These are phyloP conservation scores for Vigna trinervia DNA, from an alignment of 306 rosid species.

Conservation along the genomic window DNA sequence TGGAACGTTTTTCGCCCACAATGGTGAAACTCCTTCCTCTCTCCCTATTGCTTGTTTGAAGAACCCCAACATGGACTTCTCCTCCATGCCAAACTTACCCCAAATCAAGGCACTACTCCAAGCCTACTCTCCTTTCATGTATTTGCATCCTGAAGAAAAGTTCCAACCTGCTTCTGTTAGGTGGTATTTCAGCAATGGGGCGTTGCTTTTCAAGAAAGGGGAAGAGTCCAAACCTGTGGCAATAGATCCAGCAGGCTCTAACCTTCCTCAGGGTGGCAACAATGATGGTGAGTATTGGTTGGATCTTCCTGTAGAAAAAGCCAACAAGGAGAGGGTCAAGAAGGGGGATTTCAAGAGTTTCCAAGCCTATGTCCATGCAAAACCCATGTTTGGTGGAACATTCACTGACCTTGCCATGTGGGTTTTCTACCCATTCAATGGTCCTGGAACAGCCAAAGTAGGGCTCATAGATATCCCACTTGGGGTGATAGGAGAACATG, in stretches of 20 bases:
- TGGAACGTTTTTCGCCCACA: constrained; percentile 45
- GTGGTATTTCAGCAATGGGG: constrained; percentile 50
- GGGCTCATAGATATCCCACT: constrained; percentile 41
- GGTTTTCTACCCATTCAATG: constrained; percentile 52
- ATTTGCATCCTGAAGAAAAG: constrained; percentile 45
- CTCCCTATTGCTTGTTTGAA: constrained; percentile 48
- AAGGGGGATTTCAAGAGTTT: constrained; percentile 42
- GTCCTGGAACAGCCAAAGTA: constrained; percentile 42
- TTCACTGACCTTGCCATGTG: constrained; percentile 48
- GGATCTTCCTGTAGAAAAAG: constrained; percentile 42
- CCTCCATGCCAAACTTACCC: constrained; percentile 42
- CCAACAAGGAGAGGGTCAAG: constrained; percentile 41
- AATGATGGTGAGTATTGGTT: constrained; percentile 49
- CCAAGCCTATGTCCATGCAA: constrained; percentile 45
- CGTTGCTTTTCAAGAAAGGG: constrained; percentile 43
- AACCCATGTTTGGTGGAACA: constrained; percentile 51
- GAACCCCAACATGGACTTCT: constrained; percentile 20
- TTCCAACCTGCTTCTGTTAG: constrained; percentile 39
- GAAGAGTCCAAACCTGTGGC: constrained; percentile 44
- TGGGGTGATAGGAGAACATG: constrained; percentile 47
- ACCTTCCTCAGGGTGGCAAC: constrained; percentile 46
- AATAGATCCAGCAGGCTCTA: constrained; percentile 42
- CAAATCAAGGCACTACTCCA: constrained; percentile 43
- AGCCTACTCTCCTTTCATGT: constrained; percentile 44
- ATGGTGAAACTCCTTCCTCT: constrained; percentile 33